Base-by-base conservation (phyloP, 2,329 filamentous ascomycete species). In the Ophiobolus disseminans region DNA sequence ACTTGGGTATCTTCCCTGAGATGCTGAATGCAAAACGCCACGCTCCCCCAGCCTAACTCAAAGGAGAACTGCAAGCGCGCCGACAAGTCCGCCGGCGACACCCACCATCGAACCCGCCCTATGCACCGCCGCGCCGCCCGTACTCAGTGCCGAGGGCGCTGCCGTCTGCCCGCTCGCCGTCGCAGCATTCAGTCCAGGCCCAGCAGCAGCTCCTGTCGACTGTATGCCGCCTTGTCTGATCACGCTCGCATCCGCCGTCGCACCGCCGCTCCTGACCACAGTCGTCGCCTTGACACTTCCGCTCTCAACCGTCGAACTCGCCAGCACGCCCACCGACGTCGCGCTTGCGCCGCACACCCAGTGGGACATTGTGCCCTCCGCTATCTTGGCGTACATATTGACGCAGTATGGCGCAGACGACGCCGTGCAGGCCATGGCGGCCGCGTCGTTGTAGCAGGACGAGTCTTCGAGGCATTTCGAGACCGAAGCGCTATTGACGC, bases 261-360 rank as follows among this genome's bases (percentile, higher is more conserved):
- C 10, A 25, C 37, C 34, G 31, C 25, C 11, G 23, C 22, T 30
- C 25, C 31, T 23, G 9, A 10, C 21, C 34, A 17, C 23, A 13
- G 1, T 19, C 36, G 21, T 23, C 21, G n/a, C n/a, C n/a, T n/a
- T 39, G 31, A 26, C 11, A 31, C 22, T 30, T 19, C 31, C 20
- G 9, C 16, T 28, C 34, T 16, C 23, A 13, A 1, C 25, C 36
- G 21, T 23, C 21, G n/a, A 26, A 30, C 37, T 32, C 22, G 5
- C 28, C 14, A 20, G 17, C 21, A 26, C 20, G 6, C 4, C 28
- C 17, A 14, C 49, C 30, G 30, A 11, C 30, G 45, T 45, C 16
- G 38, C 47, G 9, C 40, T 44, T 9, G 48, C 14, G 11, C 44
- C 57, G 32, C 57, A 60, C 3, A 55, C 54, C 22, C 50, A 53